Percentiles rank a stretch among this genome's conserved stretches.
phyloP scores from a whole-genome alignment of 2,329 filamentous ascomycete species.

The Periconia sp. region DNA sequence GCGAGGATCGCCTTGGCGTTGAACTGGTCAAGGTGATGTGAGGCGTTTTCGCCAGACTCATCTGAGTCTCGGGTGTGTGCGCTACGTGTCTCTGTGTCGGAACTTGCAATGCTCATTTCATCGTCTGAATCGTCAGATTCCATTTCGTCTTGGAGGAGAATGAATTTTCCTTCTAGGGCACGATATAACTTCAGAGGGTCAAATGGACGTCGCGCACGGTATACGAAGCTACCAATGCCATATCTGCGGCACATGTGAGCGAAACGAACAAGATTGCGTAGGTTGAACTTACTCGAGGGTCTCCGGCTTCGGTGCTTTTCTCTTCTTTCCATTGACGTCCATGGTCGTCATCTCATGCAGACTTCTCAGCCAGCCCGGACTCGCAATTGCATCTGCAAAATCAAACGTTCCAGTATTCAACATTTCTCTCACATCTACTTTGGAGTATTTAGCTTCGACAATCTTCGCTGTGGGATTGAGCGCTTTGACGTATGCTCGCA shows the following conservation, averaged over 20 bases:
- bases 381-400: slow-evolving; percentile 67
- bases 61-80: slow-evolving; percentile 17
- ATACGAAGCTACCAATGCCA: slow-evolving; percentile 74
- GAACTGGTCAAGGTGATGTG: no score
- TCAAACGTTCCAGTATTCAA: slow-evolving; percentile 71
- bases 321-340: slow-evolving; percentile 61
- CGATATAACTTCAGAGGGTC: slow-evolving; percentile 50
- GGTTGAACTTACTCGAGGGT: slow-evolving; percentile 63
- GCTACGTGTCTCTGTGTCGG: slow-evolving; percentile 16
- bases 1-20: slow-evolving; percentile 54
- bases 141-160: slow-evolving; percentile 48
- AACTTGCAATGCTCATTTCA: slow-evolving; percentile 18
- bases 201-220: slow-evolving; percentile 59
- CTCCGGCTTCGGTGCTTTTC: slow-evolving; percentile 70
- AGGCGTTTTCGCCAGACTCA: slow-evolving; percentile 28
- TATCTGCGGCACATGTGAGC: slow-evolving; percentile 52
- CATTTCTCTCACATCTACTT: slow-evolving; percentile 67
- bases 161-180: slow-evolving; percentile 52
- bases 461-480: slow-evolving; percentile 72
- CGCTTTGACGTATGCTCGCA: slow-evolving; percentile 62
- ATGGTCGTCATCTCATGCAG: slow-evolving; percentile 71
- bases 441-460: slow-evolving; percentile 64
- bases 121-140: slow-evolving; percentile 41
- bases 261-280: background rate
- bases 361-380: slow-evolving; percentile 73